Base-by-base conservation (phyloP, 129 eudicot species). In the Flaveria robusta region DNA sequence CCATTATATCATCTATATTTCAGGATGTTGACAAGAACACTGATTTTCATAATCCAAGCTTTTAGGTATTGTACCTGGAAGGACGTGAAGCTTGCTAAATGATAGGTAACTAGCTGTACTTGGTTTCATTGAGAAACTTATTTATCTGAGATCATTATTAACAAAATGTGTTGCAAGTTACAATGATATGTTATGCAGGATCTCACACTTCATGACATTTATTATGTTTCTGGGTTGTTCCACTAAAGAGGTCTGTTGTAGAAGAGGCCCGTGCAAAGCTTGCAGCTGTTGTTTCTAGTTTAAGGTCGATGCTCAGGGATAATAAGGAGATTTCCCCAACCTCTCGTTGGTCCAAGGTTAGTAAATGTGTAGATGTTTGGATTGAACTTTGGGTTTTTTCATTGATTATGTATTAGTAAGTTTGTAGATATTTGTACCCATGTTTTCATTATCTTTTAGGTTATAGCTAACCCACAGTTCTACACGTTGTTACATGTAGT, bases 271-370 rank as follows among this genome's bases (percentile, higher is more conserved):
- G 83, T 79, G 95, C 92, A 22, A 85, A 74, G 73, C 96, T 88
- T 68, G 96, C 88, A 76, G 92, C 91, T 49, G 79, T 85, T 66
- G 85, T 80, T 22, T 83, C 90, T 76, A 81, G 77, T 77, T 95
- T 91, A 79, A 95, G 84, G 83, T 84, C 93, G 34, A 87, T 91
- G 99, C 94, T 95, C 65, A 83, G 74, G 20, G 95, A 95, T 22
- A 86, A 74, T 68, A 87, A 82, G 72, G 96, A 89, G 26, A 85
- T 95, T 68, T 83, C 95, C 47, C 34, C 86, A 59, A 78, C 66
- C 77, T 85, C 97, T 58, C 96, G 99, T 18, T 95, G 97, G 99
- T 91, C 94, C 16, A 95, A 88, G 91, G 99, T 94, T 64, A 58
- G 85, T 86, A 34, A 67, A 20, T 69, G 56, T 5, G 69, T 68